These are phyloP conservation scores for Boletus rufocinnamomeus DNA, from an alignment of 768 basidiomycete genomes.

Conservation along the genomic window DNA sequence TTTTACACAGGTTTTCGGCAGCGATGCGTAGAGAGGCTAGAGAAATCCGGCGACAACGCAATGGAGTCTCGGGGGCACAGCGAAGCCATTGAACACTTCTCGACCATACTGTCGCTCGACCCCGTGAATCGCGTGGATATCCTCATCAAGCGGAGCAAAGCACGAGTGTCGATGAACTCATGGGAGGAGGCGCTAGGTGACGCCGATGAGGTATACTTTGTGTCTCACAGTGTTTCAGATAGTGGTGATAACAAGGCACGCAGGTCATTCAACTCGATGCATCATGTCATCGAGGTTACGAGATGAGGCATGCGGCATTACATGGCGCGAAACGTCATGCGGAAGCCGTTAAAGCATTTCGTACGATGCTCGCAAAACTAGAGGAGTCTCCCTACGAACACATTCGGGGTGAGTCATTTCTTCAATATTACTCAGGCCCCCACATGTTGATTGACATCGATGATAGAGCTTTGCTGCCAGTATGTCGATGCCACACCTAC, in stretches of 20 bases:
- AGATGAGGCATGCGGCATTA: constrained; percentile 3
- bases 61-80: not conserved
- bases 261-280: constrained; percentile 4
- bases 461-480: too few relatives aligned
- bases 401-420: too few relatives aligned
- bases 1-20: constrained; percentile 1
- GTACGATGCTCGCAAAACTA: not conserved
- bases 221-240: not conserved
- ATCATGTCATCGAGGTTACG: constrained; percentile 5
- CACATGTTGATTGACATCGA: too few relatives aligned
- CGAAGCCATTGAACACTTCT: not conserved
- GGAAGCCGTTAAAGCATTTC: not conserved
- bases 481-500: too few relatives aligned
- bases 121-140: not conserved
- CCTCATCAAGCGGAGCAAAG: not conserved
- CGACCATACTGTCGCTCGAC: not conserved
- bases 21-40: not conserved
- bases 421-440: too few relatives aligned
- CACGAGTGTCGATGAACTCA: not conserved
- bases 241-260: not conserved
- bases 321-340: not conserved
- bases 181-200: constrained; percentile 1
- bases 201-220: not conserved
- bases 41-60: not conserved
- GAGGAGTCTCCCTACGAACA: not conserved